Evolutionary conservation across 2,329 filamentous ascomycete species (phyloP), one percentile per base, ranked within the genome.

Genomic region (Neonectria hederae): DNA sequence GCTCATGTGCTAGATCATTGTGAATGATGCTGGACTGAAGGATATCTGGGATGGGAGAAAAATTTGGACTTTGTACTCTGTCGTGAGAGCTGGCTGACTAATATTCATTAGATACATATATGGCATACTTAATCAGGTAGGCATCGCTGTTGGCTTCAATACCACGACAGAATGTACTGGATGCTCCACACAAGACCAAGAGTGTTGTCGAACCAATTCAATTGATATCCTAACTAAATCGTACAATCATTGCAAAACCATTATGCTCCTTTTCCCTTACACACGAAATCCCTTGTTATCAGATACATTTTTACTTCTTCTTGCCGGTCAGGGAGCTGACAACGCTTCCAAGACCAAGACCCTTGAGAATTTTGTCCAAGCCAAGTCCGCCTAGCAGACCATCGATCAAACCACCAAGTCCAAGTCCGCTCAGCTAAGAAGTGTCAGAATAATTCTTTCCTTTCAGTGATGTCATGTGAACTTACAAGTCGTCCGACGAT

Each of bases 391-490:
- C 91, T 1, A 97, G 86, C 4, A 97, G 82, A 53, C 90, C 89
- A 68, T 95, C 92, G 70, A 97, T 87, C 0, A 97, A 78, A 17
- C 91, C 91, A 64, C 94, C 94, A 1, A 97, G 87, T 62, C 94
- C 94, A 28, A 97, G 87, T 5, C 91, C 92, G 72, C 91, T 90
- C 63, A 96, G 86, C 74, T 83, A 51, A 1, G 42, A 17, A 2
- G 21, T 64, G 70, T 76, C 71, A 78, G 70, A 59, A 62, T 5
- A 9, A 17, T 22, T 21, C 11, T 60, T 22, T 40, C 1, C 2
- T 2, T 1, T 5, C 21, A 42, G 30, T 2, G 26, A 26, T 3
- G 9, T 28, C 6, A 45, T 35, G 28, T 17, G 10, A 49, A 75
- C 81, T 79, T 74, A 86, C 81, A 65, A 97, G 82, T 75, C 89